These are phyloP conservation scores for Cordyceps pruinosa DNA, from an alignment of 2,329 filamentous ascomycete genomes.

Conservation along the genomic window DNA sequence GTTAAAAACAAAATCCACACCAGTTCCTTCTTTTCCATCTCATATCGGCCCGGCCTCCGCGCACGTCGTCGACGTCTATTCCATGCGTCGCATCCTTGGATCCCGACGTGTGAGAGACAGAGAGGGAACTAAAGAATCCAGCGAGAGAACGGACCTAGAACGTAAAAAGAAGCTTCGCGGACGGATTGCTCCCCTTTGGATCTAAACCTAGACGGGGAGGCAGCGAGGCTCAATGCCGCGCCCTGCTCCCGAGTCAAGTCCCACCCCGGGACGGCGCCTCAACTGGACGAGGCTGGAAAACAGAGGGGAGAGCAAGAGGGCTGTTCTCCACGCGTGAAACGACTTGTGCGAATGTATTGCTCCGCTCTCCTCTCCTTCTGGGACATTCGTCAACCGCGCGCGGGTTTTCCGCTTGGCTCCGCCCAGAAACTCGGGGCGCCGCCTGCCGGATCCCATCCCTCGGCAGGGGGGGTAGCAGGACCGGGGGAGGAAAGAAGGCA, in stretches of 20 bases:
- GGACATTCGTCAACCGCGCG: background rate
- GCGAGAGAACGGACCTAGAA: no score
- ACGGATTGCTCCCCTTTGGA: background rate
- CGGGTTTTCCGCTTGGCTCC: background rate
- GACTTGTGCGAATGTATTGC: background rate
- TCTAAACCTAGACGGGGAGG: background rate
- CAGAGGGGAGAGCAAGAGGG: background rate
- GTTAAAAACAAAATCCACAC: background rate
- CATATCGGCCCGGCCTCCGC: no score
- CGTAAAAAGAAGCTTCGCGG: background rate
- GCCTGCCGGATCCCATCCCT: no score
- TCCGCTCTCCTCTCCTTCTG: background rate
- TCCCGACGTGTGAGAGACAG: no score
- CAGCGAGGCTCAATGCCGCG: background rate
- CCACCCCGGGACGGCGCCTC: background rate
- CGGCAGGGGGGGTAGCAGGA: no score
- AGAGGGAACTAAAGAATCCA: no score
- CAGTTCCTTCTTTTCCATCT: no score
- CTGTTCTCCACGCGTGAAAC: conserved; percentile 5
- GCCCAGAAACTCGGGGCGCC: no score
- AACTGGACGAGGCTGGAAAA: conserved; percentile 2
- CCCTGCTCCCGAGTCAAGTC: background rate
- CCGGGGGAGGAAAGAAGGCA: no score
- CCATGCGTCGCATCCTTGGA: no score
- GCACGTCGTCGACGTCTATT: no score